Evolutionary conservation across 2,329 filamentous ascomycete species (phyloP).

Genomic region (Teratosphaeria nubilosa): DNA sequence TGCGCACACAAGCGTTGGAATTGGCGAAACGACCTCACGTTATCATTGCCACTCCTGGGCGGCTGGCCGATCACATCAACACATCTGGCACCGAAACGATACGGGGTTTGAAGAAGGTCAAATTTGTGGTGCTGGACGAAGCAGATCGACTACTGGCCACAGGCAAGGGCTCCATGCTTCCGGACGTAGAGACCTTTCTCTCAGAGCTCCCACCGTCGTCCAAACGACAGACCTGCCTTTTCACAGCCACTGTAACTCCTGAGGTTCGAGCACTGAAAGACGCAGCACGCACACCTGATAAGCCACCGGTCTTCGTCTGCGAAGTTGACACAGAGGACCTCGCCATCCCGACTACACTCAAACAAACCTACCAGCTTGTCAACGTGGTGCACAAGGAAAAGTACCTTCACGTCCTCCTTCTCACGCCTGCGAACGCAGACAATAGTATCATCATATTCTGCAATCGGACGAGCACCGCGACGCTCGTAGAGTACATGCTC

Average conservation of each 20-base stretch:
- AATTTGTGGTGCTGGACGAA: slow-evolving; percentile 88
- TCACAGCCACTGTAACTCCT: slow-evolving; percentile 89
- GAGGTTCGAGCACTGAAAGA: slow-evolving; percentile 82
- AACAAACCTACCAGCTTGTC: slow-evolving; percentile 77
- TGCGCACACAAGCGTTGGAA: slow-evolving; percentile 79
- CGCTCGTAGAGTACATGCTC: slow-evolving; percentile 79
- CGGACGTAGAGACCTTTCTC: slow-evolving; percentile 82
- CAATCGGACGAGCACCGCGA: slow-evolving; percentile 82
- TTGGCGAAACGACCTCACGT: slow-evolving; percentile 76
- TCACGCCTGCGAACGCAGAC: slow-evolving; percentile 65
- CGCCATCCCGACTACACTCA: slow-evolving; percentile 69
- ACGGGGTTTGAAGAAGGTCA: slow-evolving; percentile 65
- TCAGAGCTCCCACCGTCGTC: slow-evolving; percentile 66
- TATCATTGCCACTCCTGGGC: slow-evolving; percentile 87
- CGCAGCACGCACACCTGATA: slow-evolving; percentile 49
- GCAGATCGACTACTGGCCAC: slow-evolving; percentile 75
- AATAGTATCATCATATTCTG: slow-evolving; percentile 87
- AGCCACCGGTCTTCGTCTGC: slow-evolving; percentile 73
- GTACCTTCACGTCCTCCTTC: slow-evolving; percentile 82
- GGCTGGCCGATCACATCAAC: slow-evolving; percentile 85
- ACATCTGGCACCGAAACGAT: slow-evolving; percentile 88
- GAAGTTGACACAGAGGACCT: slow-evolving; percentile 67
- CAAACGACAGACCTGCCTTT: slow-evolving; percentile 83
- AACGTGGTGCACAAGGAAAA: slow-evolving; percentile 90
- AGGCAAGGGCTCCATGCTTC: slow-evolving; percentile 77